phyloP scores from a whole-genome alignment of 768 basidiomycete genomes.

The Hortiboletus flavorubellus region DNA sequence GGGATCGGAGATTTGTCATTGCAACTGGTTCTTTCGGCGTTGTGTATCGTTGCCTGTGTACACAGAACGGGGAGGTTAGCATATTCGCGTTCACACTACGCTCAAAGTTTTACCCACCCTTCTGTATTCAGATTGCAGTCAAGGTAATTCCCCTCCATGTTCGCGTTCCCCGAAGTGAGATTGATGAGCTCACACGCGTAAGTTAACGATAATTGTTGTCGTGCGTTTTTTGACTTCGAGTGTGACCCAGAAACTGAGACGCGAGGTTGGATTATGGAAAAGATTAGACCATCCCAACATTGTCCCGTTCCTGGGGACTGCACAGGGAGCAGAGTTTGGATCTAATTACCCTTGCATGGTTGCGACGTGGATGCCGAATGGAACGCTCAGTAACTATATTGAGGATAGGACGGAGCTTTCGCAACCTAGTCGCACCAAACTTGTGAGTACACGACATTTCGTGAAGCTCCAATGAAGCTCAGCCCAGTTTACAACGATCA shows the following conservation, averaged over 20 bases:
- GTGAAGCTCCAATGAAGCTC: no score
- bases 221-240: background rate
- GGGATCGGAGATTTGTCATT: background rate
- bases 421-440: background rate
- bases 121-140: background rate
- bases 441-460: background rate
- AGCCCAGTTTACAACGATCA: background rate
- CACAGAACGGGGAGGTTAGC: background rate
- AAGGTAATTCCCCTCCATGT: background rate
- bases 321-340: background rate
- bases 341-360: conserved; percentile 7
- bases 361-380: conserved; percentile 7
- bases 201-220: background rate
- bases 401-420: background rate
- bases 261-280: conserved; percentile 8
- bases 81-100: background rate
- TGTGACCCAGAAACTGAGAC: background rate
- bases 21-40: background rate
- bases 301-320: conserved; percentile 4
- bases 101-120: background rate
- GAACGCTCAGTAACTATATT: background rate
- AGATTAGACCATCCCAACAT: conserved; percentile 8
- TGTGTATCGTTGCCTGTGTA: background rate
- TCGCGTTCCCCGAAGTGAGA: background rate
- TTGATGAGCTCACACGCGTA: background rate